Conservation (phyloP, 2,329 filamentous ascomycete genomes). For the Aspergillus awamori region DNA sequence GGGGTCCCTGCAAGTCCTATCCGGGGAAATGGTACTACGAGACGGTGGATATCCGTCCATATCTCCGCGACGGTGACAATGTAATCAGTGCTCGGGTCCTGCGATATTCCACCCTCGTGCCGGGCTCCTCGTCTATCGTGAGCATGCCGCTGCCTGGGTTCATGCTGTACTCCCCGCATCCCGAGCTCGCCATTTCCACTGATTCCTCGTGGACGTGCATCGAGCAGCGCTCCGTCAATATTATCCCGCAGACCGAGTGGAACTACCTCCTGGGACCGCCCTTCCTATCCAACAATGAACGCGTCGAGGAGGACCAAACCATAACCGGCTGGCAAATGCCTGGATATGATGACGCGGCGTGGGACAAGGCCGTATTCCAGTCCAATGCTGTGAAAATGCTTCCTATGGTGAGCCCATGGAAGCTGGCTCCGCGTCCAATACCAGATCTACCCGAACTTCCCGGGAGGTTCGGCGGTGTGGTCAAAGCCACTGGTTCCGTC, state of each 20-base stretch:
- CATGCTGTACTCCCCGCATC: background rate
- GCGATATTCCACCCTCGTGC: slow-evolving; percentile 4
- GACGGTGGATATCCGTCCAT: slow-evolving; percentile 10
- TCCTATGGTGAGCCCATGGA: slow-evolving; percentile 9
- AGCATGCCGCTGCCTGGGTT: slow-evolving; percentile 8
- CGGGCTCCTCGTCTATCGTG: slow-evolving; percentile 8
- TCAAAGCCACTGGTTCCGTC: background rate
- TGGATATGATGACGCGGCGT: slow-evolving; percentile 1
- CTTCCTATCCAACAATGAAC: slow-evolving; percentile 7
- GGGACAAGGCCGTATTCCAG: slow-evolving; percentile 1
- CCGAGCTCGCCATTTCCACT: background rate
- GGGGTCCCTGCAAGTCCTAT: slow-evolving; percentile 12
- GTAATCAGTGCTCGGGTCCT: slow-evolving; percentile 9
- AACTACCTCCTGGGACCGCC: slow-evolving; percentile 13
- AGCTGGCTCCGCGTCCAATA: slow-evolving; percentile 2
- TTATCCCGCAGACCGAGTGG: slow-evolving; percentile 4
- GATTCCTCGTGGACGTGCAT: slow-evolving; percentile 2
- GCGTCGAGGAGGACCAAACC: background rate
- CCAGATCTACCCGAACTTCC: background rate
- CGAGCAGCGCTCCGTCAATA: background rate
- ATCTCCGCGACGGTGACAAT: background rate
- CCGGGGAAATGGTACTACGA: slow-evolving; percentile 13
- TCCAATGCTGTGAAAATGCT: slow-evolving; percentile 6
- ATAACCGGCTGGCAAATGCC: background rate
- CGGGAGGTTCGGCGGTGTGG: background rate